Evolutionary conservation across 345 rosid species (phyloP).

Genomic region (Rhodomyrtus tomentosa): DNA sequence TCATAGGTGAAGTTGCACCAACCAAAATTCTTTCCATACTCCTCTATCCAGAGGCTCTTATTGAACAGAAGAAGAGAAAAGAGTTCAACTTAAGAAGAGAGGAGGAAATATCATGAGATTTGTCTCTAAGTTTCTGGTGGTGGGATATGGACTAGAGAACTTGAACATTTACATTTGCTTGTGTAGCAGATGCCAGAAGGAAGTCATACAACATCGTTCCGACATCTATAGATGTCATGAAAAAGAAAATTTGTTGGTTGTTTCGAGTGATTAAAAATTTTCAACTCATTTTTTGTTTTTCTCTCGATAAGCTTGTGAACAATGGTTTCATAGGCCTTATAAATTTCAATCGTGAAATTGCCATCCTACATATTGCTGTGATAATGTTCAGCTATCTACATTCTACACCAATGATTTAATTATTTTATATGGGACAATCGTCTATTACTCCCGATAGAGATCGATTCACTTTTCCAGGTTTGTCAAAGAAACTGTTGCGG

Average conservation of each 20-base stretch:
- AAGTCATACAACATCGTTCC: neutral
- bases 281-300: neutral
- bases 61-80: neutral
- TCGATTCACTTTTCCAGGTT: slow-evolving; percentile 41
- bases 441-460: neutral
- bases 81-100: neutral
- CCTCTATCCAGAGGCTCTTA: neutral
- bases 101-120: neutral
- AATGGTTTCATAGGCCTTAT: neutral
- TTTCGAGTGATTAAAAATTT: neutral
- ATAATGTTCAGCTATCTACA: neutral
- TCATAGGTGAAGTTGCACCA: neutral
- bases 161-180: neutral
- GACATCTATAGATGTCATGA: neutral
- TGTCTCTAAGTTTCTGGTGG: neutral
- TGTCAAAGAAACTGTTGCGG: slow-evolving; percentile 78
- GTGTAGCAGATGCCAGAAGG: neutral
- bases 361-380: neutral
- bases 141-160: neutral
- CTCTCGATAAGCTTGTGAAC: neutral
- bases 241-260: neutral
- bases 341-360: neutral
- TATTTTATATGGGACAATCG: neutral
- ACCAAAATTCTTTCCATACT: neutral
- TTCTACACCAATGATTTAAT: neutral